Percentiles rank a stretch among this genome's conserved stretches.
Evolutionary conservation across 306 rosid genomes (phyloP).

Genomic region (Coriaria nepalensis): DNA sequence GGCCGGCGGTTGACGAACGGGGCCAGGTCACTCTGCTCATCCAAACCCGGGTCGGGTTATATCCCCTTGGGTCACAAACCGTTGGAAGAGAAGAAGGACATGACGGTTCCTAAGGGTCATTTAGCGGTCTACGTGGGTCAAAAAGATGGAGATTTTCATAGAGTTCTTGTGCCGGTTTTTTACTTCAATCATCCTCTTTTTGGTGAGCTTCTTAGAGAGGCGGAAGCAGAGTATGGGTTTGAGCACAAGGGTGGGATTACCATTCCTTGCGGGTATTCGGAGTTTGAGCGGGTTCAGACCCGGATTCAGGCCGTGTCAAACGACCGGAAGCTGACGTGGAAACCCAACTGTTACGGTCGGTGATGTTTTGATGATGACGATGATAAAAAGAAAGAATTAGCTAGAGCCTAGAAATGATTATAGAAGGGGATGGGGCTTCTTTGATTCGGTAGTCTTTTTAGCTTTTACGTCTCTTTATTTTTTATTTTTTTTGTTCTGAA

Average conservation of each 20-base stretch:
- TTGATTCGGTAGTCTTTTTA: conserved; percentile 2
- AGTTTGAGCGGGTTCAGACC: conserved; percentile 64
- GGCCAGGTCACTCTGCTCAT: conserved; percentile 33
- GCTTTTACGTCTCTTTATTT: too few relatives aligned
- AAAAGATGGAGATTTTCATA: conserved; percentile 52
- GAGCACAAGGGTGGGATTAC: conserved; percentile 73
- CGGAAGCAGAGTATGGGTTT: conserved; percentile 70
- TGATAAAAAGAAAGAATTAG: conserved; percentile 4
- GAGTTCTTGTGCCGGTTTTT: conserved; percentile 80
- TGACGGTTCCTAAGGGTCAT: conserved; percentile 67
- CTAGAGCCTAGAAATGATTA: conserved; percentile 3
- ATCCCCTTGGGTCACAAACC: conserved; percentile 25
- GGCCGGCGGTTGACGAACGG: conserved; percentile 34
- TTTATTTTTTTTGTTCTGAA: too few relatives aligned
- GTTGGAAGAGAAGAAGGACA: conserved; percentile 1
- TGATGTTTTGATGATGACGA: conserved; percentile 16
- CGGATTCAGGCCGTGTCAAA: conserved; percentile 48
- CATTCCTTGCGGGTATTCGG: conserved; percentile 63
- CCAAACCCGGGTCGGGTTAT: conserved; percentile 28
- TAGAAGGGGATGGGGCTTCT: conserved; percentile 9
- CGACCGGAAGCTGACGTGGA: conserved; percentile 26
- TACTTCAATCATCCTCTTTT: conserved; percentile 86
- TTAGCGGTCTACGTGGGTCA: conserved; percentile 82
- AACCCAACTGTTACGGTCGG: conserved; percentile 13
- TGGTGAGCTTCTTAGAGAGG: conserved; percentile 47